Conservation (phyloP, 2,329 filamentous ascomycete genomes). For the Immersiporthe knoxdaviesiana region DNA sequence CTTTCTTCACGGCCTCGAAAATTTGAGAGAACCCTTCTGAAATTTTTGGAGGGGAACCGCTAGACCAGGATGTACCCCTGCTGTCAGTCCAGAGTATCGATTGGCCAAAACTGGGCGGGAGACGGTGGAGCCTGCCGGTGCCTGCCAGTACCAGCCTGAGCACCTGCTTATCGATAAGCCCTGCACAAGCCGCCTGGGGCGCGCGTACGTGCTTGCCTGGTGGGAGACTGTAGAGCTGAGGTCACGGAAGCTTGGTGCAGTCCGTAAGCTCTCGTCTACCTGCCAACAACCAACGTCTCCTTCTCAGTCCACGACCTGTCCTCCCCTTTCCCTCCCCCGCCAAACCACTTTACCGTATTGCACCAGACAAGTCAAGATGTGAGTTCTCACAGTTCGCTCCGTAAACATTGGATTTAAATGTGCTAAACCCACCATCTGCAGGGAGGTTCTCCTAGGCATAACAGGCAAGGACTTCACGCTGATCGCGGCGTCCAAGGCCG, state of each 20-base stretch:
- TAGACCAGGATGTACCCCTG: constrained; percentile 11
- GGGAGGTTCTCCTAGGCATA: constrained; percentile 97
- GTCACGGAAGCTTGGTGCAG: constrained; percentile 29
- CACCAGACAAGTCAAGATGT: constrained; percentile 32
- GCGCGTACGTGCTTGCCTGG: constrained; percentile 29
- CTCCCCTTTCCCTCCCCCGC: too few species aligned
- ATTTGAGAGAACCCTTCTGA: constrained; percentile 26
- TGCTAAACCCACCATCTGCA: constrained; percentile 42
- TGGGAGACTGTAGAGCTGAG: constrained; percentile 11
- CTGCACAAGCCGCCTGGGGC: neutral
- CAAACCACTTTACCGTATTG: neutral
- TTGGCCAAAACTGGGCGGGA: constrained; percentile 11
- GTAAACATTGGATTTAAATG: neutral
- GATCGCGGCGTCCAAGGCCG: constrained; percentile 95
- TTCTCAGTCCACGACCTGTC: constrained; percentile 11
- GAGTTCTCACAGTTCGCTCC: neutral
- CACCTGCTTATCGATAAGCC: constrained; percentile 18
- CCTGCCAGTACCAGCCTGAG: neutral
- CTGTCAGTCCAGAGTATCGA: neutral
- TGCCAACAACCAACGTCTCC: constrained; percentile 15
- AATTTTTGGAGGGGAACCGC: constrained; percentile 19
- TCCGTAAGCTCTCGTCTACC: constrained; percentile 11
- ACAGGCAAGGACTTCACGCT: constrained; percentile 99
- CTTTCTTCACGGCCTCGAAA: constrained; percentile 22
- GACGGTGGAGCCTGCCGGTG: neutral